Evolutionary conservation across 106 monocot species (phyloP).

Genomic region (Xerophyta viscosa): DNA sequence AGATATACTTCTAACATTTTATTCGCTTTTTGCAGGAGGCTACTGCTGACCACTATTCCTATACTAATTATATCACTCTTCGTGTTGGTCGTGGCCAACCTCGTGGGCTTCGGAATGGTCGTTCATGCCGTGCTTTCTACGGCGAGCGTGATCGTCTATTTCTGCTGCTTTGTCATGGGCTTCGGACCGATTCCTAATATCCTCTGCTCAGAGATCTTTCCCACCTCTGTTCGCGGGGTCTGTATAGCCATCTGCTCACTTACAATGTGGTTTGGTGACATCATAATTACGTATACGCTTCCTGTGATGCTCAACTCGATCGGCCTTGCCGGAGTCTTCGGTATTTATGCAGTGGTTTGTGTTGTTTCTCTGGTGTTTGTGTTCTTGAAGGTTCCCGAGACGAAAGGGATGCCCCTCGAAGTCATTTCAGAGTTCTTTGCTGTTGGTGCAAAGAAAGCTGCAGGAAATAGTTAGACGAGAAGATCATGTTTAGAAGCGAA

Average conservation of each 20-base stretch:
- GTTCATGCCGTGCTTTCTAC: conserved; percentile 44
- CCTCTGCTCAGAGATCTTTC: conserved; percentile 48
- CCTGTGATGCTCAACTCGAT: conserved; percentile 36
- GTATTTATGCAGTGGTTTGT: conserved; percentile 32
- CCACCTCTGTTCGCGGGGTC: conserved; percentile 35
- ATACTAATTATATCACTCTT: conserved; percentile 30
- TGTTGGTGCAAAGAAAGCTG: conserved; percentile 24
- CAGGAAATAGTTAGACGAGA: too few relatives aligned
- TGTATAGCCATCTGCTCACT: conserved; percentile 46
- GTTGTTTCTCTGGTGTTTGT: conserved; percentile 28
- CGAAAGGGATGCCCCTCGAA: conserved; percentile 49
- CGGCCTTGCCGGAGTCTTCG: conserved; percentile 46
- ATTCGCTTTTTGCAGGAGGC: conserved; percentile 16
- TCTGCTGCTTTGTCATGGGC: conserved; percentile 63
- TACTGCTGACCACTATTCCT: conserved; percentile 42
- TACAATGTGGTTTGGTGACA: conserved; percentile 36
- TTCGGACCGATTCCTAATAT: conserved; percentile 58
- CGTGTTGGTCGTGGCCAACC: conserved; percentile 25
- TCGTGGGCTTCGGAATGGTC: conserved; percentile 14
- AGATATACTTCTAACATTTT: too few relatives aligned
- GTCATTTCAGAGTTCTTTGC: conserved; percentile 48
- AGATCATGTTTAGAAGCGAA: too few relatives aligned
- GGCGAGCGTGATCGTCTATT: conserved; percentile 32
- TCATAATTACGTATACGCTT: conserved; percentile 44
- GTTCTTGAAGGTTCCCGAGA: conserved; percentile 42